Percentiles rank a stretch among this genome's conserved stretches.
These are phyloP conservation scores for Tetrapisispora taiwanensis DNA, from an alignment of 805 yeast genomes.

Conservation along the genomic window DNA sequence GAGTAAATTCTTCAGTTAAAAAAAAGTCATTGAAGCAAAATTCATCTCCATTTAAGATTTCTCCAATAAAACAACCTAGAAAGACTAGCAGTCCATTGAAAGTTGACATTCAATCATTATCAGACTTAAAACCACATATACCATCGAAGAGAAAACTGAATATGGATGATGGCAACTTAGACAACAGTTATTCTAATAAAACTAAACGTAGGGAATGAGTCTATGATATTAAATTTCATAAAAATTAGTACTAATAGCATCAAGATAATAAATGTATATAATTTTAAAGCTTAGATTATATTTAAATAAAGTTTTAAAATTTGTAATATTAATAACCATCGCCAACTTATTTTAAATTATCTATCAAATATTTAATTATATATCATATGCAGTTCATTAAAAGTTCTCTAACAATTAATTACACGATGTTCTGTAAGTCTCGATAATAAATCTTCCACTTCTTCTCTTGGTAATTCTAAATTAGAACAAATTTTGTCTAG, in stretches of 20 bases:
- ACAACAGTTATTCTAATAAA: not conserved
- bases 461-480: slow-evolving; percentile 43
- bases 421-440: slow-evolving; percentile 42
- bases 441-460: slow-evolving; percentile 41
- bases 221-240: too few relatives aligned
- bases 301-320: not conserved
- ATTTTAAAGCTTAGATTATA: too few relatives aligned
- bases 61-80: not conserved
- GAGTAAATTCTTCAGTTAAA: slow-evolving; percentile 1
- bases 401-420: slow-evolving; percentile 29
- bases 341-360: too few relatives aligned
- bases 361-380: too few relatives aligned
- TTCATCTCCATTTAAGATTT: not conserved
- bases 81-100: not conserved
- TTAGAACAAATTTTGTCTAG: slow-evolving; percentile 66
- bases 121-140: not conserved
- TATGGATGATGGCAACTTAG: not conserved
- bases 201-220: not conserved
- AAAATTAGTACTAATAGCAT: too few relatives aligned
- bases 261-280: too few relatives aligned
- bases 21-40: slow-evolving; percentile 4
- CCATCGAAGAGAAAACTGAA: not conserved
- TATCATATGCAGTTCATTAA: too few relatives aligned
- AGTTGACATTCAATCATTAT: not conserved
- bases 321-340: slow-evolving; percentile 1